Evolutionary conservation across 2,329 filamentous ascomycete genomes (phyloP).

Genomic region (Aspergillus sp.): DNA sequence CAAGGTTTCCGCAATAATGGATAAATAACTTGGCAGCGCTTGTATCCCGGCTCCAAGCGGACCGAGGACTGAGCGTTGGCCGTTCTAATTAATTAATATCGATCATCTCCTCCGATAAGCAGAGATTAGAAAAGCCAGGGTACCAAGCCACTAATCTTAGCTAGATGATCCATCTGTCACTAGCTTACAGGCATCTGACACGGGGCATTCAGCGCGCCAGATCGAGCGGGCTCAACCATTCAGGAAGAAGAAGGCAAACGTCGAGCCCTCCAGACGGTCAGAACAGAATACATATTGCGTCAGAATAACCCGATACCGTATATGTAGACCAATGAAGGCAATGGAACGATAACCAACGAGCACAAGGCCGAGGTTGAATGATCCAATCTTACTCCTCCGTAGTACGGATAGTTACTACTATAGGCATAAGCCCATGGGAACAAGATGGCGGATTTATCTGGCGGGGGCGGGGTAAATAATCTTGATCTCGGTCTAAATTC

Average conservation of each 20-base stretch:
- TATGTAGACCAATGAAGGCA: background rate
- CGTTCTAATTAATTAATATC: background rate
- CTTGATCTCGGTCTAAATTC: background rate
- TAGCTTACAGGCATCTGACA: background rate
- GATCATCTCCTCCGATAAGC: background rate
- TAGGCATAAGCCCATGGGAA: too few species aligned
- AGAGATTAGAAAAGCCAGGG: background rate
- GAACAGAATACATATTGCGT: background rate
- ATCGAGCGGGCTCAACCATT: background rate
- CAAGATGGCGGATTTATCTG: background rate
- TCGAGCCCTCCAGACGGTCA: background rate
- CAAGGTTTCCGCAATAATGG: background rate
- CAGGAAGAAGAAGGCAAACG: background rate
- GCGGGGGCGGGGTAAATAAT: background rate
- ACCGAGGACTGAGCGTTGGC: background rate
- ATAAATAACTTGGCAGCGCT: background rate
- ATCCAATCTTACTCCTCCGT: background rate
- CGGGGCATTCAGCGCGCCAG: background rate
- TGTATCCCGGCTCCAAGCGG: background rate
- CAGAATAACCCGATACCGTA: background rate
- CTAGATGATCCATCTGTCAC: background rate
- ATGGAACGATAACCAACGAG: background rate
- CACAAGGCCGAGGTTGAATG: background rate
- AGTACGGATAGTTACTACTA: too few species aligned
- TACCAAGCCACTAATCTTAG: background rate